phyloP scores from a whole-genome alignment of 805 yeast genomes.

The Monosporozyma aerobia region DNA sequence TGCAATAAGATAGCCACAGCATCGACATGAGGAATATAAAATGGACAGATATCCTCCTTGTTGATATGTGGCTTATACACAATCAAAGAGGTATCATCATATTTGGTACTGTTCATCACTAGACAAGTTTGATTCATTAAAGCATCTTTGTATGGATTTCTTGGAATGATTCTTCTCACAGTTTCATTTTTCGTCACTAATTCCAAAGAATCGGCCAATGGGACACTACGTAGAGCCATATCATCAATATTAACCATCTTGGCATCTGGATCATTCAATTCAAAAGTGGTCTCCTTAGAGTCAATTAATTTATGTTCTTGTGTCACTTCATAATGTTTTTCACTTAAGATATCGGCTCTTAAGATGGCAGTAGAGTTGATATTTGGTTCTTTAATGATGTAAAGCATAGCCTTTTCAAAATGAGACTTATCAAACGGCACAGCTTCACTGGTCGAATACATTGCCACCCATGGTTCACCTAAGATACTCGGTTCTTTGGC shows the following conservation, averaged over 20 bases:
- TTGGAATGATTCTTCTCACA: conserved; percentile 82
- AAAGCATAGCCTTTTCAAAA: conserved; percentile 68
- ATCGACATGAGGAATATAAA: conserved; percentile 77
- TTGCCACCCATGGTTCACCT: conserved; percentile 24
- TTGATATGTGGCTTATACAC: conserved; percentile 72
- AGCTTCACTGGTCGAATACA: conserved; percentile 17
- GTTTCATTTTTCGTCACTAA: conserved; percentile 38
- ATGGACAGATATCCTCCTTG: conserved; percentile 57
- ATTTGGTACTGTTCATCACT: conserved; percentile 29
- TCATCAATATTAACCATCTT: conserved; percentile 34
- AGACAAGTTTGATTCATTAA: conserved; percentile 80
- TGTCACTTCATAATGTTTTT: conserved; percentile 33
- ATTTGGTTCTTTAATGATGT: conserved; percentile 74
- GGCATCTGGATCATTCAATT: conserved; percentile 14
- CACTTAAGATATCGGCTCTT: conserved; percentile 72
- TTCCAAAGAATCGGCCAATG: conserved; percentile 18
- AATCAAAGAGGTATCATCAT: conserved; percentile 41
- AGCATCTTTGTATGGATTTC: conserved; percentile 80
- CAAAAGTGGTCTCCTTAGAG: neutral
- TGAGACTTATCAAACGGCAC: conserved; percentile 33
- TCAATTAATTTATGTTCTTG: conserved; percentile 4
- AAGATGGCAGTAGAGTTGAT: conserved; percentile 86
- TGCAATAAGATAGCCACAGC: conserved; percentile 64
- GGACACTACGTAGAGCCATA: conserved; percentile 30
- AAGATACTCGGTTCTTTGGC: conserved; percentile 16